phyloP scores from a whole-genome alignment of 2,329 filamentous ascomycete genomes.

The Arthroderma sp. region DNA sequence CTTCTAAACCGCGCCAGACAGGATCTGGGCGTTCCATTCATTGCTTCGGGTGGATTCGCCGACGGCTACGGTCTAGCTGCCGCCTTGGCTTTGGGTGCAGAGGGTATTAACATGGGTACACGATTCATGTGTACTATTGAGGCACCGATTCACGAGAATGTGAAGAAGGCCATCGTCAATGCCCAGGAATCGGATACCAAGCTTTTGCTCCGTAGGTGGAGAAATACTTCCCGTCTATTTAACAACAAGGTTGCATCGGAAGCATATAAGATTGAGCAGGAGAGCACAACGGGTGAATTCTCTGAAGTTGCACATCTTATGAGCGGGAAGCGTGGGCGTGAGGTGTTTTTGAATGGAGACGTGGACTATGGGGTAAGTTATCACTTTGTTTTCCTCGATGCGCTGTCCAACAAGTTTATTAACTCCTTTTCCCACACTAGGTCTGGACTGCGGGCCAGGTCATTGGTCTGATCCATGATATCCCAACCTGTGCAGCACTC shows the following conservation, averaged over 20 bases:
- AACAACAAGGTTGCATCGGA: constrained; percentile 77
- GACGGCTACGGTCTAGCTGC: constrained; percentile 89
- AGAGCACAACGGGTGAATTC: constrained; percentile 76
- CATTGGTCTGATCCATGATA: constrained; percentile 75
- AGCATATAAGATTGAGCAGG: constrained; percentile 69
- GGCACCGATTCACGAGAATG: constrained; percentile 79
- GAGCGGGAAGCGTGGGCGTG: constrained; percentile 75
- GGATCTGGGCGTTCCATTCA: constrained; percentile 71
- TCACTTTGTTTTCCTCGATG: background rate
- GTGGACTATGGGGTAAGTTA: constrained; percentile 69
- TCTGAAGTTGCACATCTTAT: constrained; percentile 75
- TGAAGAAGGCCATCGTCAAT: constrained; percentile 84
- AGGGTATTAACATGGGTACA: constrained; percentile 97
- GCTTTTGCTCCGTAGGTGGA: constrained; percentile 78
- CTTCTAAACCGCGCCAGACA: constrained; percentile 76
- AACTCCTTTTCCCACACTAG: constrained; percentile 29
- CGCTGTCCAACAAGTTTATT: background rate
- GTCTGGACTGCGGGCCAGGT: constrained; percentile 97
- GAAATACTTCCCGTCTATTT: constrained; percentile 79
- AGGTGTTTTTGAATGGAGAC: constrained; percentile 89
- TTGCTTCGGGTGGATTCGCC: constrained; percentile 89
- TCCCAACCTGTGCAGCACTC: constrained; percentile 59
- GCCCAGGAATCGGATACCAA: constrained; percentile 85
- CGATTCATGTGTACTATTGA: constrained; percentile 95
- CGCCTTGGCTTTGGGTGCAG: constrained; percentile 75